Percentiles rank a stretch among this genome's conserved stretches.
These are phyloP conservation scores for Talinum fruticosum DNA, from an alignment of 148 eudicot species.

Conservation along the genomic window DNA sequence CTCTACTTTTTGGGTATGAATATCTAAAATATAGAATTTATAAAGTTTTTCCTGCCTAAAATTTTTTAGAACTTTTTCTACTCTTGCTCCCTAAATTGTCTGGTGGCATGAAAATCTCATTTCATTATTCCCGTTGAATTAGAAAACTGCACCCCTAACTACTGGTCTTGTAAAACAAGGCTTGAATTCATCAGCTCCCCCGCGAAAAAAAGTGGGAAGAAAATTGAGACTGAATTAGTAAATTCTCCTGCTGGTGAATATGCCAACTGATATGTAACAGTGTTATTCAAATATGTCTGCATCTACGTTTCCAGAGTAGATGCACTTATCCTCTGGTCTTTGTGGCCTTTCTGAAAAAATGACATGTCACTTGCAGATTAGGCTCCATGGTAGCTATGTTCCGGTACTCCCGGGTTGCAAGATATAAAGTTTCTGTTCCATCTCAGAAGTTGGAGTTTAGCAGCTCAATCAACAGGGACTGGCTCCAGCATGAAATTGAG, in stretches of 20 bases:
- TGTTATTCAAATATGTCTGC: not conserved
- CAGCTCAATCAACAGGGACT: constrained; percentile 46
- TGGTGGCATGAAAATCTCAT: not conserved
- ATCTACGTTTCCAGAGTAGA: not conserved
- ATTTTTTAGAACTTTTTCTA: too few relatives aligned
- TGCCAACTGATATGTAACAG: not conserved
- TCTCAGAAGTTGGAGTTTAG: constrained; percentile 60
- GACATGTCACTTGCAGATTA: constrained; percentile 49
- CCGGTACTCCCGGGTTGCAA: constrained; percentile 64
- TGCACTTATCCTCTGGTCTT: not conserved
- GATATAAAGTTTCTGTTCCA: constrained; percentile 73
- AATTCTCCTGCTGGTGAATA: not conserved
- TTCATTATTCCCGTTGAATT: not conserved
- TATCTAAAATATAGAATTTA: not conserved
- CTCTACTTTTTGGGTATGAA: constrained; percentile 86
- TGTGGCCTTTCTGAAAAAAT: constrained; percentile 3
- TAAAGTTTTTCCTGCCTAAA: too few relatives aligned
- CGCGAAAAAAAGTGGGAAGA: too few relatives aligned
- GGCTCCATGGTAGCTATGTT: constrained; percentile 95
- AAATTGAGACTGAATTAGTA: too few relatives aligned
- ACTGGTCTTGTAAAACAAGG: too few relatives aligned
- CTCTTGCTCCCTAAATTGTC: not conserved
- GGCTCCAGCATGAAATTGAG: constrained; percentile 53
- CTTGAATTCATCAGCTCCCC: too few relatives aligned
- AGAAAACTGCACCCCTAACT: too few relatives aligned